phyloP scores from a whole-genome alignment of 2,329 filamentous ascomycete species.

The Colletotrichum spaethianum region DNA sequence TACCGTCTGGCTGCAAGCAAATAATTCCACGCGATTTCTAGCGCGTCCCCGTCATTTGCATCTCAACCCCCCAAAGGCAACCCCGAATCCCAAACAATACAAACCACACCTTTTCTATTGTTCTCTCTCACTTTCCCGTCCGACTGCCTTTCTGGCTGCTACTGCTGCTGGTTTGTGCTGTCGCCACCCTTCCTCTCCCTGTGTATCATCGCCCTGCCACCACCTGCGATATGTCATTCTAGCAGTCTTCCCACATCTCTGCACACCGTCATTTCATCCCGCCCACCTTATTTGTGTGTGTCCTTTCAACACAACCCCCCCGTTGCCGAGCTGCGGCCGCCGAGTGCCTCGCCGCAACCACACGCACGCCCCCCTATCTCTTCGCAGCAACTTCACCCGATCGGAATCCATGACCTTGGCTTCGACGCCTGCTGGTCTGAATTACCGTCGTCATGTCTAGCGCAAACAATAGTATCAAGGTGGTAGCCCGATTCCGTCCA shows the following conservation, averaged over 20 bases:
- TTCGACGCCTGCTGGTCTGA: conserved; percentile 36
- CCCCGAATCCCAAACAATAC: conserved; percentile 25
- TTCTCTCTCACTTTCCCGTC: conserved; percentile 11
- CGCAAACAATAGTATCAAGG: conserved; percentile 81
- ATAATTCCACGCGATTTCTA: conserved; percentile 41
- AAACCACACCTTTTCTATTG: conserved; percentile 20
- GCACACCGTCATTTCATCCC: conserved; percentile 42
- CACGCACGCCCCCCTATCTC: conserved; percentile 8
- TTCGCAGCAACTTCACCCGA: conserved; percentile 20
- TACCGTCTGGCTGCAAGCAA: conserved; percentile 27
- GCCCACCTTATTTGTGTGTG: conserved; percentile 38
- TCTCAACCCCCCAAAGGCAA: conserved; percentile 33
- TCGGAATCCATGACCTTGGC: conserved; percentile 36
- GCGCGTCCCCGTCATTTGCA: conserved; percentile 40
- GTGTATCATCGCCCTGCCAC: conserved; percentile 28
- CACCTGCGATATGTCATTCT: conserved; percentile 42
- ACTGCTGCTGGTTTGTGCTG: conserved; percentile 39
- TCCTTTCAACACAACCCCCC: conserved; percentile 34
- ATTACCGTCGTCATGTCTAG: conserved; percentile 65
- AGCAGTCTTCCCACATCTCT: conserved; percentile 35
- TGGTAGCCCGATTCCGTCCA: conserved; percentile 97
- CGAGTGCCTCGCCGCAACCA: conserved; percentile 40
- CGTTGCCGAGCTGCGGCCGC: conserved; percentile 40
- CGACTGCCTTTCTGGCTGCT: conserved; percentile 39
- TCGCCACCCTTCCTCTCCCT: background rate